Evolutionary conservation across 1,284 basidiomycete species (phyloP), one percentile per base, ranked within the genome.

Genomic region (Macrocybe sp.): DNA sequence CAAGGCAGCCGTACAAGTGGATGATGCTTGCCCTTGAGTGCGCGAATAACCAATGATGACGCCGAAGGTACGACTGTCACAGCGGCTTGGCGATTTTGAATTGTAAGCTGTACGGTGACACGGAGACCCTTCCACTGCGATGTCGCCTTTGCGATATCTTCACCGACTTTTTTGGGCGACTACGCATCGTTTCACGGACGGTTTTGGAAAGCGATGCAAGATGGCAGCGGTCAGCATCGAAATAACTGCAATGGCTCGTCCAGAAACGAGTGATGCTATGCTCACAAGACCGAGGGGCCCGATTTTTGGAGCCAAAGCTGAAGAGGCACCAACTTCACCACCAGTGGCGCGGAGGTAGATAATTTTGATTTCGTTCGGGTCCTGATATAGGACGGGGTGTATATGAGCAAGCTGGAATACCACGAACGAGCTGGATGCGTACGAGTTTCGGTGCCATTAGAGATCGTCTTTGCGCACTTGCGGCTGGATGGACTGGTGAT

Each of bases 81-180:
- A 60, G 88, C 76, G 49, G 96, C 96, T 85, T 99, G 97, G 77
- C 96, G 94, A 77, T 99, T 99, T 83, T 99, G 97, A 70, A 99
- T 98, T 52, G 96, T 99, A 54, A 99, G 85, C 73, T 99, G 94
- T 59, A 98, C 93, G 59, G 97, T 99, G 54, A 99, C 97, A 54
- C 95, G 92, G 65, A 99, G 93, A 79, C 97, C 97, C 77, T 99
- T 99, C 97, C 97, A 99, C 71, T 89, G 89, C 52, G 87, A 84
- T 55, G 97, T 98, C 54, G 97, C 96, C 76, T 99, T 99, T 66
- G 97, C 97, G 67, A 99, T 99, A 77, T 99, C 97, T 91, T 99
- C 97, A 78, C 97, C 97, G 75, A 99, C 95, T 81, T 99, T 99
- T 83, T 99, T 99, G 67, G 97, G 96, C 52, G 97, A 97, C 95